These are phyloP conservation scores for Cystobasidium onofrii DNA, from an alignment of 768 basidiomycete species.

Conservation along the genomic window DNA sequence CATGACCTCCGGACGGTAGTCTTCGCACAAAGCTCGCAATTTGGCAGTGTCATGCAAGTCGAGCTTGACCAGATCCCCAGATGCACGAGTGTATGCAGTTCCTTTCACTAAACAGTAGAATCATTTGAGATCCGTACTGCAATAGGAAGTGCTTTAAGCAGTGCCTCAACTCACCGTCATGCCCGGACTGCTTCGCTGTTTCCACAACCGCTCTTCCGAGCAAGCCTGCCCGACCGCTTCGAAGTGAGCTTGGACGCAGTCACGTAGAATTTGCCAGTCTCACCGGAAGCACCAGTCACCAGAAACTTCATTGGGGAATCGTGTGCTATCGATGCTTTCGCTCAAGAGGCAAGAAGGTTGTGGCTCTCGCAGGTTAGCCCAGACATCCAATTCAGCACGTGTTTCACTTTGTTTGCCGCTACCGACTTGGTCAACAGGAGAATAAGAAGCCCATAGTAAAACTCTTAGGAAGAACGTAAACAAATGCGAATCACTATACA, in stretches of 20 bases:
- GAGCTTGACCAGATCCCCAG: slow-evolving; percentile 24
- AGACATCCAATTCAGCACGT: neutral
- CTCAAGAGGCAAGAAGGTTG: neutral
- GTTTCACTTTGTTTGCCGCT: no score
- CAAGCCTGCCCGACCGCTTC: slow-evolving; percentile 15
- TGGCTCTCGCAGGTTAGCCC: no score
- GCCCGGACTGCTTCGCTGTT: slow-evolving; percentile 14
- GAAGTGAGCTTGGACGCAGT: neutral
- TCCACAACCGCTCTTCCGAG: slow-evolving; percentile 22
- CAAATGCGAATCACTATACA: no score
- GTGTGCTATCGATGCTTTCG: neutral
- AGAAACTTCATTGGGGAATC: neutral
- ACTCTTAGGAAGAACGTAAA: no score
- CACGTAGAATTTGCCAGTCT: neutral
- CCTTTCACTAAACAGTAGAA: slow-evolving; percentile 10
- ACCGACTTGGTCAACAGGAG: no score
- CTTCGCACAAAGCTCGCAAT: neutral
- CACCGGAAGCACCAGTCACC: slow-evolving; percentile 27
- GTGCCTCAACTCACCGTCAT: slow-evolving; percentile 11
- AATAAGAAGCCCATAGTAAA: no score
- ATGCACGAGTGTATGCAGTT: slow-evolving; percentile 17
- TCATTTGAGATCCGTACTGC: neutral
- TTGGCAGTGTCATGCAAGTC: slow-evolving; percentile 25
- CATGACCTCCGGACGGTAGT: slow-evolving; percentile 27
- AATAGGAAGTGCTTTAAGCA: neutral